Conservation (phyloP, 495 filamentous ascomycete species). For the Penicillium bialowiezense region DNA sequence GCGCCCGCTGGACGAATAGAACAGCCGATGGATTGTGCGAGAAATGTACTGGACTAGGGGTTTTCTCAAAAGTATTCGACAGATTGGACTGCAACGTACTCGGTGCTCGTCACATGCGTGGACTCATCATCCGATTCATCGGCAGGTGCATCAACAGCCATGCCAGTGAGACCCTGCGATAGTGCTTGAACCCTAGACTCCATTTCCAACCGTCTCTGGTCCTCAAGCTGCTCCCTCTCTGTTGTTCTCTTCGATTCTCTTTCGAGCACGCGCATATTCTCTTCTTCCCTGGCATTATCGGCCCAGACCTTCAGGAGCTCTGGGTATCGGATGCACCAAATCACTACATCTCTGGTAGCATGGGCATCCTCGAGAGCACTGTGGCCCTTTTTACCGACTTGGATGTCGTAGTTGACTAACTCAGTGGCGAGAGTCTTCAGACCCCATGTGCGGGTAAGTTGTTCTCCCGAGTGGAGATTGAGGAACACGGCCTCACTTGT, state of each 20-base stretch:
- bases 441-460: conserved; percentile 17
- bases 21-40: too few species aligned
- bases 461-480: neutral
- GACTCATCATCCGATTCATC: neutral
- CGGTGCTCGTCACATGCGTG: neutral
- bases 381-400: conserved; percentile 31
- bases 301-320: conserved; percentile 21
- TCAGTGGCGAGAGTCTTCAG: conserved; percentile 30
- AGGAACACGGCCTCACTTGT: conserved; percentile 23
- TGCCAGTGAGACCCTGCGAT: neutral
- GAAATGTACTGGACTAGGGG: too few species aligned
- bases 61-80: neutral
- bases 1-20: too few species aligned
- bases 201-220: neutral
- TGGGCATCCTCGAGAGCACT: conserved; percentile 39
- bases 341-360: conserved; percentile 37
- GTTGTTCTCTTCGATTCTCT: conserved; percentile 10
- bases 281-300: conserved; percentile 7
- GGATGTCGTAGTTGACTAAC: conserved; percentile 31
- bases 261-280: conserved; percentile 4
- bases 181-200: neutral
- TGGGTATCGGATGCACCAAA: conserved; percentile 33
- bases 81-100: neutral
- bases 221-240: conserved; percentile 4
- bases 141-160: neutral